phyloP scores from a whole-genome alignment of 495 filamentous ascomycete species.

The Aspergillus haitiensis region DNA sequence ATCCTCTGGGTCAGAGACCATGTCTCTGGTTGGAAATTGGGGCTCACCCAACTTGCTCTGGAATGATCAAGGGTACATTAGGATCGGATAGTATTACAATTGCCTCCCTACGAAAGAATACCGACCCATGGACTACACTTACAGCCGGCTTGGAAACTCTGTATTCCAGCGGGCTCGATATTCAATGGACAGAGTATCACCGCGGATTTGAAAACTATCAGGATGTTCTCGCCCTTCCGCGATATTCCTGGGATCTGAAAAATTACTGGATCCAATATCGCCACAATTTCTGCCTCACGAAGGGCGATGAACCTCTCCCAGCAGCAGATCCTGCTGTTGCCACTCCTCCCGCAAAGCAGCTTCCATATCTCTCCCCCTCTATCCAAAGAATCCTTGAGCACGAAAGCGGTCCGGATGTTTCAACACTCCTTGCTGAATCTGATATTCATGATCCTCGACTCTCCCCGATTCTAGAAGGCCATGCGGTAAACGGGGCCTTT shows the following conservation, averaged over 20 bases:
- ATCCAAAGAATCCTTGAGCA: constrained; percentile 19
- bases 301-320: constrained; percentile 1
- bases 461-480: constrained; percentile 26
- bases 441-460: constrained; percentile 7
- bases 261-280: constrained; percentile 39
- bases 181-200: constrained; percentile 64
- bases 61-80: constrained; percentile 26
- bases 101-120: constrained; percentile 43
- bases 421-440: constrained; percentile 26
- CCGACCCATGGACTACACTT: constrained; percentile 55
- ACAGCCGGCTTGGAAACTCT: constrained; percentile 52
- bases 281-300: constrained; percentile 25
- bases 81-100: constrained; percentile 36
- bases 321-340: neutral
- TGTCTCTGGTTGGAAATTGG: constrained; percentile 43
- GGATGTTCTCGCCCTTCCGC: constrained; percentile 4
- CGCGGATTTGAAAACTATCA: neutral
- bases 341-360: neutral
- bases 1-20: constrained; percentile 19
- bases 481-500: constrained; percentile 35
- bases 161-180: constrained; percentile 55
- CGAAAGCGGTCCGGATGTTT: constrained; percentile 1
- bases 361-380: neutral
- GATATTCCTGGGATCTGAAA: constrained; percentile 29
- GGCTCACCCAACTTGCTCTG: constrained; percentile 33